These are phyloP conservation scores for Ilyonectria mors-panacis DNA, from an alignment of 2,329 filamentous ascomycete genomes.

Conservation along the genomic window DNA sequence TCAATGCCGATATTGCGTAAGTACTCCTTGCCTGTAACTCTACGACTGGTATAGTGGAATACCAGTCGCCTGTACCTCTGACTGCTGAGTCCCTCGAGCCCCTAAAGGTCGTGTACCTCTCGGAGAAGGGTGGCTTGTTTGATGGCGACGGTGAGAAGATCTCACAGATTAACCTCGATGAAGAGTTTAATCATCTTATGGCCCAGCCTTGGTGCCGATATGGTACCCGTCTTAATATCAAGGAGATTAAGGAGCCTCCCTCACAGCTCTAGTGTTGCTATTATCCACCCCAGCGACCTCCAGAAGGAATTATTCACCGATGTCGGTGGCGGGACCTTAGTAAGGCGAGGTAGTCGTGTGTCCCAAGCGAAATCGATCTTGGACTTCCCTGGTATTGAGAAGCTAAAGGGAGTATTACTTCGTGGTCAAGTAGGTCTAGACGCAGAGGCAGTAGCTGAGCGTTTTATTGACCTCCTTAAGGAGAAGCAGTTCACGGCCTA, in stretches of 20 bases:
- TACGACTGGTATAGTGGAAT: too few species aligned
- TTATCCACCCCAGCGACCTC: conserved; percentile 94
- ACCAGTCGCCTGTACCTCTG: too few species aligned
- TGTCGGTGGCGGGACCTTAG: conserved; percentile 92
- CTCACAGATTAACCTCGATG: conserved; percentile 96
- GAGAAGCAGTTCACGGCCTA: conserved; percentile 90
- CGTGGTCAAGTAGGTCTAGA: conserved; percentile 87
- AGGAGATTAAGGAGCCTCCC: conserved; percentile 96
- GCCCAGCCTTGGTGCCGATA: conserved; percentile 94
- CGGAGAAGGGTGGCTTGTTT: too few species aligned
- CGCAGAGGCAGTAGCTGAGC: conserved; percentile 85
- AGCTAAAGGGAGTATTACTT: conserved; percentile 86
- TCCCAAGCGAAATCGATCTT: conserved; percentile 78
- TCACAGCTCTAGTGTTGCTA: conserved; percentile 93
- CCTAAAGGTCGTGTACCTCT: conserved; percentile 94
- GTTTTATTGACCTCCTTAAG: conserved; percentile 85
- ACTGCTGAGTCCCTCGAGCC: conserved; percentile 69
- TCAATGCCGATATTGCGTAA: too few species aligned
- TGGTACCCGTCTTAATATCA: conserved; percentile 95
- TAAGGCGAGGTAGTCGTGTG: conserved; percentile 91
- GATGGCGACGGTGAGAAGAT: conserved; percentile 81
- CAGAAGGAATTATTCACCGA: conserved; percentile 98
- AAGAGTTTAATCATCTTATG: conserved; percentile 95
- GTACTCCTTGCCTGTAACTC: too few species aligned
- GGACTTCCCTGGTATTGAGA: conserved; percentile 81